A percentile compares a stretch with the other conserved stretches of the same genome.
phyloP scores from a whole-genome alignment of 495 filamentous ascomycete genomes.

The Xylaria venustula region DNA sequence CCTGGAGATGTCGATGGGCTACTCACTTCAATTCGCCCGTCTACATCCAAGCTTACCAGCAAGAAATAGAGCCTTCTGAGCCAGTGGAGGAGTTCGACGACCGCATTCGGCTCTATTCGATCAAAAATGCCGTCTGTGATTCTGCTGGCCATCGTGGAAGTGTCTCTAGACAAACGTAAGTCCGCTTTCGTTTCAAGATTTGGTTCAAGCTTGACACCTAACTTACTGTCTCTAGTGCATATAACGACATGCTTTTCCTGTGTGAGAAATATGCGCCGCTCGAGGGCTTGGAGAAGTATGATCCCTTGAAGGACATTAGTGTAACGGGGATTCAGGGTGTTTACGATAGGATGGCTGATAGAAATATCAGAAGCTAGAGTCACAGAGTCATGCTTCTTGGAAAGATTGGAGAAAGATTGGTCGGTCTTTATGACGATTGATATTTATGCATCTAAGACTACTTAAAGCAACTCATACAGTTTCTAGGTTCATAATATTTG shows the following conservation, averaged over 20 bases:
- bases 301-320: slow-evolving; percentile 22
- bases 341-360: slow-evolving; percentile 19
- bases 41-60: slow-evolving; percentile 16
- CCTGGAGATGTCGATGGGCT: slow-evolving; percentile 23
- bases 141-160: slow-evolving; percentile 36
- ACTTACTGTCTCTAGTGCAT: slow-evolving; percentile 21
- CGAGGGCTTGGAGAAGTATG: slow-evolving; percentile 27
- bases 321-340: slow-evolving; percentile 14
- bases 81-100: slow-evolving; percentile 34
- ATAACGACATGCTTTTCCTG: slow-evolving; percentile 40
- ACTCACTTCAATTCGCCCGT: slow-evolving; percentile 1
- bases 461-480: no score
- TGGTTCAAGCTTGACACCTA: no score
- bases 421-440: no score
- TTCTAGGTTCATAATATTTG: no score
- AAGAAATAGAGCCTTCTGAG: slow-evolving; percentile 18
- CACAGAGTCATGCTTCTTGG: no score
- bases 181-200: not conserved
- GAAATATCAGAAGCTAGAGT: slow-evolving; percentile 22
- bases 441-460: no score
- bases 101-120: slow-evolving; percentile 31
- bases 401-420: no score
- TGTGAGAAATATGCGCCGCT: slow-evolving; percentile 32
- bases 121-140: slow-evolving; percentile 31
- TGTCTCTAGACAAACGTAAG: slow-evolving; percentile 32